Percentiles rank a stretch among this genome's conserved stretches.
Conservation (phyloP, 75 land plant species). For the Cupressus sempervirens region DNA sequence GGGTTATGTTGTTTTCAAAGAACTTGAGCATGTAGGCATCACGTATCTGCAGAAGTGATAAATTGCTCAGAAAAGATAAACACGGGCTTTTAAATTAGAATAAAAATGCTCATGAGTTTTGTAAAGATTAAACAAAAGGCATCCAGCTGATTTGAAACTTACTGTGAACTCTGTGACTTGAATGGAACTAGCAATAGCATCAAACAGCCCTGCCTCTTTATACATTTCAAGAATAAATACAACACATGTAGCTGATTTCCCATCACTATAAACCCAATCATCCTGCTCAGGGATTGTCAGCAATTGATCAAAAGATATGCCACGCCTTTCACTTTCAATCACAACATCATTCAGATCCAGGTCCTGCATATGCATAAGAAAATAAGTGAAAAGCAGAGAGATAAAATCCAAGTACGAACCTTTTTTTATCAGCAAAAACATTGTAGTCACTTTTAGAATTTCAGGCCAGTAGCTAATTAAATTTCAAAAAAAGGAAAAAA, state of each 20-base stretch:
- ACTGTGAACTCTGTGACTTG: conserved; percentile 99
- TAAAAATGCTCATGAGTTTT: neutral
- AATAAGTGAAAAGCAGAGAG: neutral
- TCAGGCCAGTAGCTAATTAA: neutral
- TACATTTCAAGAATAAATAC: conserved; percentile 93
- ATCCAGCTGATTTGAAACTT: conserved; percentile 17
- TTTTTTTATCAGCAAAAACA: neutral
- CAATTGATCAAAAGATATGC: conserved; percentile 71
- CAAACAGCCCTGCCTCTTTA: conserved; percentile 92
- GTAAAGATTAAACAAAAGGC: neutral
- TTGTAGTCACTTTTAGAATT: neutral
- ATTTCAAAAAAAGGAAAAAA: no score
- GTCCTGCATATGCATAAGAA: conserved; percentile 31
- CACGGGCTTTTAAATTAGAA: neutral
- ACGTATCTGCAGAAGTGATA: conserved; percentile 55
- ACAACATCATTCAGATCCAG: conserved; percentile 67
- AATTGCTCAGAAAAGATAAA: neutral
- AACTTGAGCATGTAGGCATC: conserved; percentile 91
- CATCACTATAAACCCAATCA: conserved; percentile 87
- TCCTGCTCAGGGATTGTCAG: conserved; percentile 90
- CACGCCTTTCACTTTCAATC: conserved; percentile 75
- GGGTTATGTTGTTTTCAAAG: conserved; percentile 66
- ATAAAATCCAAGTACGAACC: neutral
- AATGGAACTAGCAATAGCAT: conserved; percentile 52
- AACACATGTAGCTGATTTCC: conserved; percentile 90